A percentile compares a stretch with the other conserved stretches of the same genome.
These are phyloP conservation scores for Leccinum imitatum DNA, from an alignment of 768 basidiomycete genomes.

Conservation along the genomic window DNA sequence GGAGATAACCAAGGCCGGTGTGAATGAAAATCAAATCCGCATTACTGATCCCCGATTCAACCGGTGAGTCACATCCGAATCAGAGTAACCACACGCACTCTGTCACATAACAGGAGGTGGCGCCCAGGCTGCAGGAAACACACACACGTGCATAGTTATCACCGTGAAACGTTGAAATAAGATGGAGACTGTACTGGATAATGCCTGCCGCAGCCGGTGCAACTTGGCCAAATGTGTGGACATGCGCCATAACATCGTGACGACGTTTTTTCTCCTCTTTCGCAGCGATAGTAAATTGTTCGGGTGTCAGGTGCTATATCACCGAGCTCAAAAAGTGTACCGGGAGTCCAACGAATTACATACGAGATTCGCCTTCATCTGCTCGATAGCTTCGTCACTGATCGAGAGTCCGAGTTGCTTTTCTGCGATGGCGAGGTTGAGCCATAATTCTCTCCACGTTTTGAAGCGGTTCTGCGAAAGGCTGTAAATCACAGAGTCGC, in stretches of 20 bases:
- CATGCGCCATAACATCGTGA: constrained; percentile 99
- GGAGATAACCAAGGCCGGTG: constrained; percentile 77
- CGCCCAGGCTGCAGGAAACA: constrained; percentile 64
- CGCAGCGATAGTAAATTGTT: constrained; percentile 91
- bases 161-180: constrained; percentile 7
- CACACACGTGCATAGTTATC: constrained; percentile 12
- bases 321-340: constrained; percentile 7
- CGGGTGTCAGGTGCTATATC: constrained; percentile 73
- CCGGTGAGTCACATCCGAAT: constrained; percentile 1
- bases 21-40: constrained; percentile 98
- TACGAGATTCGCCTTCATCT: constrained; percentile 94
- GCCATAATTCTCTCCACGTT: constrained; percentile 95
- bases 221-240: constrained; percentile 93
- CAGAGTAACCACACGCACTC: constrained; percentile 58
- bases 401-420: constrained; percentile 93
- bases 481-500: background rate
- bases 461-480: constrained; percentile 79
- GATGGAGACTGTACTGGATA: constrained; percentile 67
- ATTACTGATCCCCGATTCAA: constrained; percentile 57
- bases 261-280: constrained; percentile 95
- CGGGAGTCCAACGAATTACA: background rate
- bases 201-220: constrained; percentile 95
- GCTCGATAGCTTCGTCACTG: constrained; percentile 84
- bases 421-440: constrained; percentile 94
- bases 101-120: constrained; percentile 98